Base-by-base conservation (phyloP, 495 filamentous ascomycete species). In the Xeromyces bisporus region DNA sequence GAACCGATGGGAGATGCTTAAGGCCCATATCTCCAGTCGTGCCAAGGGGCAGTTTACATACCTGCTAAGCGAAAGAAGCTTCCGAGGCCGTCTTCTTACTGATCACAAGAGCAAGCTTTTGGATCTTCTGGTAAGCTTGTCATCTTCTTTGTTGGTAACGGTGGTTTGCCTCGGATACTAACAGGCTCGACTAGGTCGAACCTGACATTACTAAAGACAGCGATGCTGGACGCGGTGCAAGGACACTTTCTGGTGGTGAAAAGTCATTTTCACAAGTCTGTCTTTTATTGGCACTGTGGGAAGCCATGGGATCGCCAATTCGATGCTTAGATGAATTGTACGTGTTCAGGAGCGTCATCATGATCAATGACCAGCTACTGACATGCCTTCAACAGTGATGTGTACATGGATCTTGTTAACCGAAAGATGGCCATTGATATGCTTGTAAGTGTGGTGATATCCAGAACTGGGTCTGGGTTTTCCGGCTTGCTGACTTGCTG, bases 361-460 rank as follows among this genome's bases (percentile, higher is more conserved):
- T n/a, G n/a, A n/a, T n/a, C n/a, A n/a, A n/a, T n/a, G n/a, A n/a
- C n/a, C n/a, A n/a, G 13, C n/a, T 7, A 16, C 1, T 34, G 31
- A 24, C 55, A 57, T 33, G 57, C 35, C 3, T 3, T 36, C 16
- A 2, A 12, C 30, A 77, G 73, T 46, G 89, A 99, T 56, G 89
- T 99, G 24, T 99, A 92, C 58, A 99, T 99, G 89, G 89, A 99
- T 44, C 79, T 74, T 39, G 82, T 94, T 34, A 99, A 99, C 50
- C 71, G 89, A 26, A 84, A 81, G 32, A 79, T 91, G 43, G 87
- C 80, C 42, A 91, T 92, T 39, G 78, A 80, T 38, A 86, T 96
- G 83, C 87, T 99, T 44, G 82, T 85, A 60, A 56, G 74, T 58
- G 17, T 24, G n/a, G 16, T 14, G 15, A 29, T 14, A 31, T 31